These are phyloP conservation scores for Acanthamoeba polyphaga DNA, from an alignment of 208 protist genomes.

Conservation along the genomic window DNA sequence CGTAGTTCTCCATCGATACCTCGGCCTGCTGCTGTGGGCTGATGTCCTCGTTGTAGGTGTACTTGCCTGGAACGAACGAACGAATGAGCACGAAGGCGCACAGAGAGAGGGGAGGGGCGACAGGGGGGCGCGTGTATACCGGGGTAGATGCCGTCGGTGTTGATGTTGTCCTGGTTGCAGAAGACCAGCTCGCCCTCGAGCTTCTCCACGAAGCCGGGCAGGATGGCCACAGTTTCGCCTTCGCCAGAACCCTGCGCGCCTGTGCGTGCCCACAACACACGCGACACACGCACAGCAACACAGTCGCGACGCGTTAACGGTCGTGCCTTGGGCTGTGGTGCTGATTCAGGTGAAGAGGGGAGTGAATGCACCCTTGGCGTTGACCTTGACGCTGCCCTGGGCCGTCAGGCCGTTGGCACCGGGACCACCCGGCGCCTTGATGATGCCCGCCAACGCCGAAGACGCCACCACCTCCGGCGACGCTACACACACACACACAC, in stretches of 20 bases:
- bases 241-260: neutral
- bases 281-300: neutral
- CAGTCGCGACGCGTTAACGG: no score
- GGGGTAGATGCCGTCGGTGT: constrained; percentile 89
- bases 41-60: constrained; percentile 89
- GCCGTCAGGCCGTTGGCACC: neutral
- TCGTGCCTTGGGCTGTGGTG: neutral
- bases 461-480: constrained; percentile 89
- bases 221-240: constrained; percentile 2
- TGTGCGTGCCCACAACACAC: neutral
- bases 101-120: no score
- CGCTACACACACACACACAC: constrained; percentile 55
- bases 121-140: constrained; percentile 50
- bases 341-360: neutral
- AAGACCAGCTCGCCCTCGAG: constrained; percentile 83
- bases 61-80: constrained; percentile 79
- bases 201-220: constrained; percentile 81
- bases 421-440: constrained; percentile 71
- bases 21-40: constrained; percentile 78
- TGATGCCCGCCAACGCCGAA: constrained; percentile 87
- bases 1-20: constrained; percentile 66
- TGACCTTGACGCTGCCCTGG: neutral
- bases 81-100: neutral
- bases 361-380: constrained; percentile 24
- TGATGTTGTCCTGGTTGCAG: constrained; percentile 87